phyloP scores from a whole-genome alignment of 192 early-diverging fungal species.

The Spizellomyces sp. region DNA sequence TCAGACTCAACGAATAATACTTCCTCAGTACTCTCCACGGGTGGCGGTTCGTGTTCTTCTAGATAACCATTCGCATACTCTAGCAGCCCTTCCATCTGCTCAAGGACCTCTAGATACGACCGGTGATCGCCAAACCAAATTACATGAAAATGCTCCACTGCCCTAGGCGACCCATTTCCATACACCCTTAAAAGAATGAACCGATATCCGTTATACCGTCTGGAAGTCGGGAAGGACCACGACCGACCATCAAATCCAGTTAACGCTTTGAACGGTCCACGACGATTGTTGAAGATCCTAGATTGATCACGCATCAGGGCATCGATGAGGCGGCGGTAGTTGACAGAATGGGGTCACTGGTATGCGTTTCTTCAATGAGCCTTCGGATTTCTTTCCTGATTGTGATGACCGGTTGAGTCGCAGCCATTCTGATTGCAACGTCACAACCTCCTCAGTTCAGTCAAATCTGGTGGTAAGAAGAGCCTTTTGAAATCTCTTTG shows the following conservation, averaged over 20 bases:
- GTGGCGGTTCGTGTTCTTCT: slow-evolving; percentile 1
- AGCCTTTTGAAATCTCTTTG: slow-evolving; percentile 2
- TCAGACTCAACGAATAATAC: no score
- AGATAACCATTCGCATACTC: no score
- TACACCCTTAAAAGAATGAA: no score
- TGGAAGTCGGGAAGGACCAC: background rate
- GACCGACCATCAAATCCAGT: background rate
- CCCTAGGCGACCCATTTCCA: no score
- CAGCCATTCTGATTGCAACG: background rate
- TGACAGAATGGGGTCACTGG: slow-evolving; percentile 2
- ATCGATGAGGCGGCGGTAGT: background rate
- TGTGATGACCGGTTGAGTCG: background rate
- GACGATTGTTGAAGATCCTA: background rate
- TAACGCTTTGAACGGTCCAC: slow-evolving; percentile 1
- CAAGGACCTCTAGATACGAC: no score
- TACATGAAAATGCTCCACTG: no score
- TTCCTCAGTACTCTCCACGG: no score
- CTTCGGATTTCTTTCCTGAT: background rate
- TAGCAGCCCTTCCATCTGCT: no score
- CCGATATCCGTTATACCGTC: no score
- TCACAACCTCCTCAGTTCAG: background rate
- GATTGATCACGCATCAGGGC: background rate
- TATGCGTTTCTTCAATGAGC: background rate
- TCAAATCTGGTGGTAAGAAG: slow-evolving; percentile 1
- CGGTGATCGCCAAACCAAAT: no score